A percentile compares a stretch with the other conserved stretches of the same genome.
These are phyloP conservation scores for Chaetomium olivaceum DNA, from an alignment of 2,329 filamentous ascomycete genomes.

Conservation along the genomic window DNA sequence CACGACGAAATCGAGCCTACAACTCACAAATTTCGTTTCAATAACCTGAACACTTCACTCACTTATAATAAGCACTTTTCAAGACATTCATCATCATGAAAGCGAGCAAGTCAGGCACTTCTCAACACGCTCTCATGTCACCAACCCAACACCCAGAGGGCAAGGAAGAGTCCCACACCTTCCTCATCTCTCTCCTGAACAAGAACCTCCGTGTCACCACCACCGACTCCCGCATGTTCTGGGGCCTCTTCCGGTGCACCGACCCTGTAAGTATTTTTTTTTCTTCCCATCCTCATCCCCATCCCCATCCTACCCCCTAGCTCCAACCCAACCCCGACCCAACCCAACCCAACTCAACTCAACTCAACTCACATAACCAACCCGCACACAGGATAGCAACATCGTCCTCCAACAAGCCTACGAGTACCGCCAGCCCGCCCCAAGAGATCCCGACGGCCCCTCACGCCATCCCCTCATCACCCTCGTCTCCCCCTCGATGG, in stretches of 20 bases:
- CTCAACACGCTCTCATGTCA: not conserved
- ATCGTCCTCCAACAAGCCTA: slow-evolving; percentile 82
- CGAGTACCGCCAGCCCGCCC: slow-evolving; percentile 77
- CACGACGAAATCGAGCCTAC: too few species aligned
- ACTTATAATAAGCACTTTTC: too few species aligned
- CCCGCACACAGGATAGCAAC: slow-evolving; percentile 70
- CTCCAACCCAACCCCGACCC: not conserved
- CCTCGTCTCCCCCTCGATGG: not conserved
- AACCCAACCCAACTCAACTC: not conserved
- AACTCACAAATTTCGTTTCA: too few species aligned
- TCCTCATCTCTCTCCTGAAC: slow-evolving; percentile 68
- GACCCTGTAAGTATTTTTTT: slow-evolving; percentile 65
- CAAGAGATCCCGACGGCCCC: slow-evolving; percentile 36
- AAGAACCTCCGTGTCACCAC: slow-evolving; percentile 78
- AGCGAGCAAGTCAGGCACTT: too few species aligned
- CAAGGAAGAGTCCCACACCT: slow-evolving; percentile 55
- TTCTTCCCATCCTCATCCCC: not conserved
- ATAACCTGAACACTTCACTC: too few species aligned
- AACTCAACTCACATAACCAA: not conserved
- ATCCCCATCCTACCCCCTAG: not conserved
- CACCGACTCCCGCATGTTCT: slow-evolving; percentile 83
- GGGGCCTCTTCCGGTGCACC: slow-evolving; percentile 90
- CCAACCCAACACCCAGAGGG: not conserved
- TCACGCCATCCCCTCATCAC: slow-evolving; percentile 35
- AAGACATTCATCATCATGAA: too few species aligned